Base-by-base conservation (phyloP, 225 moss, liverwort and hornwort species). In the Climacium dendroides region DNA sequence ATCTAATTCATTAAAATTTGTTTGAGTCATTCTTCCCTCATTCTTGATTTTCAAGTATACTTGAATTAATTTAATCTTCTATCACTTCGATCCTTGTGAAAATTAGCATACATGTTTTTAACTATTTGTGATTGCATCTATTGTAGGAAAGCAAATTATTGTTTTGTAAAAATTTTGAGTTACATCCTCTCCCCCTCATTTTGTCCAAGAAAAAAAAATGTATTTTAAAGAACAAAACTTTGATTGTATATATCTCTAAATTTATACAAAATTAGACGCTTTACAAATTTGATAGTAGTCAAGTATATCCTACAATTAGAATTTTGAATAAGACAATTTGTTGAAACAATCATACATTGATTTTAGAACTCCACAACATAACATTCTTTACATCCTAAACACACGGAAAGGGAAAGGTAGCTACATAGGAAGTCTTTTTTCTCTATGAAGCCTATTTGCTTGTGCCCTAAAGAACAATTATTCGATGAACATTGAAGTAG, bases 131-230 rank as follows among this genome's bases (percentile, higher is more conserved):
- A n/a, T n/a, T n/a, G n/a, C n/a, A n/a, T n/a, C n/a, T n/a, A n/a
- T n/a, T n/a, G n/a, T n/a, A n/a, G n/a, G 45, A 45, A 45, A 8
- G 45, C 45, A 45, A 45, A 45, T 45, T 45, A 45, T 45, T 45
- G 45, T 45, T 45, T 45, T 45, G 45, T 45, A 45, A 45, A 45
- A 6, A n/a, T 45, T 45, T 45, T 45, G 6, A 45, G 6, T 45
- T 17, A 66, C 11, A 11, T 2, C 2, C 4, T 19, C 3, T 13
- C 15, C 3, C 9, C 15, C 3, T 19, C 11, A n/a, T 11, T 66
- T 11, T n/a, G n/a, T 1, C 0, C 2, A 1, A 1, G 11, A n/a
- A 35, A n/a, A n/a, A 35, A 65, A 9, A 17, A 9, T 9, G 15
- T 17, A 17, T 13, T 63, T 20, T n/a, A 11, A 65, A n/a, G 2